Conservation (phyloP, 2,329 filamentous ascomycete genomes). For the Hawksworthiomyces lignivorus region DNA sequence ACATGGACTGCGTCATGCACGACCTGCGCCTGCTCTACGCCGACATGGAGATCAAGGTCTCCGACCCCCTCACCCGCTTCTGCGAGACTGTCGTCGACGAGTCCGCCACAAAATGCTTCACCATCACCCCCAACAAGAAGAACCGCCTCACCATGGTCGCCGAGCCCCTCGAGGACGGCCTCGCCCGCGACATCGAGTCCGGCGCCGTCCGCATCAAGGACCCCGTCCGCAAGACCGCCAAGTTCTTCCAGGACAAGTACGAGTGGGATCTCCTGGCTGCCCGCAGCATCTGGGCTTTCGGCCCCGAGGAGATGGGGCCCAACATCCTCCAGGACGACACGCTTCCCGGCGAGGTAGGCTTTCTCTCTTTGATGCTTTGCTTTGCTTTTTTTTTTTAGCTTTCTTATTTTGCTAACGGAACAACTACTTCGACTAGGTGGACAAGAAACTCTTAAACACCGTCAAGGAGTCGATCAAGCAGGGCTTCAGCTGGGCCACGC, state of each 20-base stretch:
- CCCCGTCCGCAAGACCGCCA: slow-evolving; percentile 84
- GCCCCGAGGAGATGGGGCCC: slow-evolving; percentile 86
- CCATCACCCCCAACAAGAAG: slow-evolving; percentile 96
- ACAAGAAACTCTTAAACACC: slow-evolving; percentile 79
- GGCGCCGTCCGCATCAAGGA: slow-evolving; percentile 88
- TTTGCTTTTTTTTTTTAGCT: background rate
- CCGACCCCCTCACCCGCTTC: slow-evolving; percentile 93
- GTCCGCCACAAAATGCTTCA: slow-evolving; percentile 95
- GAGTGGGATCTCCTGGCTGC: slow-evolving; percentile 94
- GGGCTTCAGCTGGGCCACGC: slow-evolving; percentile 92
- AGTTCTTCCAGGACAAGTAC: slow-evolving; percentile 95
- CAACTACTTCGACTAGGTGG: slow-evolving; percentile 48
- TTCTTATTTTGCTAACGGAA: background rate
- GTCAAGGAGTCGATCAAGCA: slow-evolving; percentile 91
- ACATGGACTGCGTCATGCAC: slow-evolving; percentile 98
- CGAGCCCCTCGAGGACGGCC: slow-evolving; percentile 89
- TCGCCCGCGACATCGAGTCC: slow-evolving; percentile 88
- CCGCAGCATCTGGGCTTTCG: slow-evolving; percentile 97
- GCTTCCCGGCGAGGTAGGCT: slow-evolving; percentile 69
- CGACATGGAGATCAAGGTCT: slow-evolving; percentile 99
- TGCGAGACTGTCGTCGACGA: slow-evolving; percentile 97
- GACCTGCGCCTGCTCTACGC: slow-evolving; percentile 90
- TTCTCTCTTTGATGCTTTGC: background rate
- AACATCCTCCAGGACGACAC: slow-evolving; percentile 98
- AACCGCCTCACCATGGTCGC: slow-evolving; percentile 99